phyloP scores from a whole-genome alignment of 352 stramenopile genomes.

The Pythium graminicola region DNA sequence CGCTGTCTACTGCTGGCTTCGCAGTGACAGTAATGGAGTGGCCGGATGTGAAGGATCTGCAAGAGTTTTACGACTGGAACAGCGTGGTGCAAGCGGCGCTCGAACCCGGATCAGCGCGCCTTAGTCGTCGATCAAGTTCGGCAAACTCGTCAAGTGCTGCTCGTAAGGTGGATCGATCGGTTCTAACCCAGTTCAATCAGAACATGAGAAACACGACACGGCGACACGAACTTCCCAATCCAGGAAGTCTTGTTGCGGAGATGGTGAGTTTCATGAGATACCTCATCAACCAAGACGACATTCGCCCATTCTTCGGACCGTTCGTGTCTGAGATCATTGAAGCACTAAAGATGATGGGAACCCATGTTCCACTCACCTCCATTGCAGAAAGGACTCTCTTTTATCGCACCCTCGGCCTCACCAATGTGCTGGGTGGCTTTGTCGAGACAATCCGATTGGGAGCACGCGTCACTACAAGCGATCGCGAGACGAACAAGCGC shows the following conservation, averaged over 20 bases:
- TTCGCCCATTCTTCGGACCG: neutral
- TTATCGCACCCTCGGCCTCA: conserved; percentile 14
- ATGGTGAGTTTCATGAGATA: conserved; percentile 13
- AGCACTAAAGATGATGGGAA: neutral
- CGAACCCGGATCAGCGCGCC: conserved; percentile 40
- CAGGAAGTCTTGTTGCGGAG: conserved; percentile 6
- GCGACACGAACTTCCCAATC: neutral
- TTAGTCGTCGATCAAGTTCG: conserved; percentile 31
- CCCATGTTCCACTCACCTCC: conserved; percentile 1
- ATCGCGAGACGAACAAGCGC: neutral
- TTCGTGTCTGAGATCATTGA: conserved; percentile 5
- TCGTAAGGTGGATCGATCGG: conserved; percentile 30
- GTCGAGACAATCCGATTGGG: conserved; percentile 14
- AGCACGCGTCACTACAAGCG: neutral
- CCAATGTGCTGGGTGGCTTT: conserved; percentile 16
- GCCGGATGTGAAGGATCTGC: conserved; percentile 30
- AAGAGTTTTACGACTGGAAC: conserved; percentile 48
- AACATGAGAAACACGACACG: neutral
- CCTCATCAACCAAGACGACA: neutral
- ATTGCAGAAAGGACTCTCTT: conserved; percentile 5
- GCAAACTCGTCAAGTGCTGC: conserved; percentile 8
- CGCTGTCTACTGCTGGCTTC: conserved; percentile 37
- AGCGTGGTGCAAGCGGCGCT: conserved; percentile 27
- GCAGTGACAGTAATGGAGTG: conserved; percentile 36
- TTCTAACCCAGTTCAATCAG: conserved; percentile 40